These are phyloP conservation scores for Vigna mungo DNA, from an alignment of 306 rosid species.

Conservation along the genomic window DNA sequence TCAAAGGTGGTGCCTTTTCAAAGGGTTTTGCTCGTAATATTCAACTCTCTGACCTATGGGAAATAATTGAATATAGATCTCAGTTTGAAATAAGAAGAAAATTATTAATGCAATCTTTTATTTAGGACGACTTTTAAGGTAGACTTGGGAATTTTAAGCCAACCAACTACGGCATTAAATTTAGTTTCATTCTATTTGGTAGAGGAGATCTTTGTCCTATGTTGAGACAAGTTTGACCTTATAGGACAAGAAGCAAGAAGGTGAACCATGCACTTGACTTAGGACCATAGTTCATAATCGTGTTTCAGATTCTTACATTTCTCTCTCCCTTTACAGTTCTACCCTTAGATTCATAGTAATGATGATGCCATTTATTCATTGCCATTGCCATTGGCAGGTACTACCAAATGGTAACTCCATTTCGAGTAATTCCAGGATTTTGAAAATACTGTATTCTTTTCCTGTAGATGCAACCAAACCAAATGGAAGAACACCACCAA, in stretches of 20 bases:
- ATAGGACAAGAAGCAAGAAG: neutral
- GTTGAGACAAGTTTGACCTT: neutral
- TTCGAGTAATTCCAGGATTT: slow-evolving; percentile 44
- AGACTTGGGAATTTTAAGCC: neutral
- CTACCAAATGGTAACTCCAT: slow-evolving; percentile 39
- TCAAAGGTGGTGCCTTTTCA: neutral
- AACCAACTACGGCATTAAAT: slow-evolving; percentile 10
- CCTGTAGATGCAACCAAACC: slow-evolving; percentile 20
- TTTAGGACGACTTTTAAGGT: neutral
- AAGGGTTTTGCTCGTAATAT: slow-evolving; percentile 11
- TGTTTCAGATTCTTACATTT: neutral
- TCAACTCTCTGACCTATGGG: slow-evolving; percentile 23
- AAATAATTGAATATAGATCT: neutral
- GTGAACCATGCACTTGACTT: neutral
- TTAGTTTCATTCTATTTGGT: neutral
- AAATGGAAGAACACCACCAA: slow-evolving; percentile 2
- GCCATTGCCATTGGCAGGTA: neutral
- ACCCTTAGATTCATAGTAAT: too few relatives aligned
- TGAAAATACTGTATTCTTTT: slow-evolving; percentile 32
- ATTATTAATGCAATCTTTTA: neutral
- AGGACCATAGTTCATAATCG: neutral
- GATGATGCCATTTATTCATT: neutral
- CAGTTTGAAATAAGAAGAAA: neutral
- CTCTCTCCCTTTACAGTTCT: too few relatives aligned
- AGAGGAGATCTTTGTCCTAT: neutral